Conservation (phyloP, 768 basidiomycete genomes). For the Boletus subcaerulescens region DNA sequence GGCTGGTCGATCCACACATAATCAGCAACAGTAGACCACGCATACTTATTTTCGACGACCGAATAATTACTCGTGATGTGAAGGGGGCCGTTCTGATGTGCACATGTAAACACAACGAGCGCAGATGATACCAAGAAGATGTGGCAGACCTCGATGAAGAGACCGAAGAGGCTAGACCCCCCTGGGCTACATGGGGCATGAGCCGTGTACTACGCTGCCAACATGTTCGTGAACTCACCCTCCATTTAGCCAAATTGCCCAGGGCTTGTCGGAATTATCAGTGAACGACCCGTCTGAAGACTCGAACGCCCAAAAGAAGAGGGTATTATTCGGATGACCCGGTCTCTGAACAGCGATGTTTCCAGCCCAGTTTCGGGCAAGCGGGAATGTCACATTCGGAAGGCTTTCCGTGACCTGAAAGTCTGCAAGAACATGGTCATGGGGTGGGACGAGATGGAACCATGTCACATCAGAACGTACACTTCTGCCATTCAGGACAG, state of each 20-base stretch:
- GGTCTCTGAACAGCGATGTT: neutral
- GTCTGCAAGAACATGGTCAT: neutral
- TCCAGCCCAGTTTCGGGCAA: neutral
- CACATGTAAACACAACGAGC: neutral
- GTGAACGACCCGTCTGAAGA: neutral
- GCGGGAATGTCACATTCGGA: neutral
- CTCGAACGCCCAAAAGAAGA: neutral
- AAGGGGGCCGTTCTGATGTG: neutral
- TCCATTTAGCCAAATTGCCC: neutral
- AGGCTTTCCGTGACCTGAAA: neutral
- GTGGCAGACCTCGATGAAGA: neutral
- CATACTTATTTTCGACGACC: neutral
- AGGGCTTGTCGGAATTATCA: neutral
- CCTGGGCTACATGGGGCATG: neutral
- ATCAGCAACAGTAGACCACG: neutral
- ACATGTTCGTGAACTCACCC: neutral
- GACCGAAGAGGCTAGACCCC: neutral
- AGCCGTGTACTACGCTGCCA: no score
- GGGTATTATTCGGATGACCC: neutral
- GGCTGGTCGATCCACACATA: neutral
- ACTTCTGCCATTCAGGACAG: neutral
- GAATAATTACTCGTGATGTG: neutral
- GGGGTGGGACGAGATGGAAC: no score
- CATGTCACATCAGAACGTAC: neutral
- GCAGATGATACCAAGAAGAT: neutral